A percentile compares a stretch with the other conserved stretches of the same genome.
Conservation (phyloP, 164 flowering plant genomes). For the Amborella trichopoda region DNA sequence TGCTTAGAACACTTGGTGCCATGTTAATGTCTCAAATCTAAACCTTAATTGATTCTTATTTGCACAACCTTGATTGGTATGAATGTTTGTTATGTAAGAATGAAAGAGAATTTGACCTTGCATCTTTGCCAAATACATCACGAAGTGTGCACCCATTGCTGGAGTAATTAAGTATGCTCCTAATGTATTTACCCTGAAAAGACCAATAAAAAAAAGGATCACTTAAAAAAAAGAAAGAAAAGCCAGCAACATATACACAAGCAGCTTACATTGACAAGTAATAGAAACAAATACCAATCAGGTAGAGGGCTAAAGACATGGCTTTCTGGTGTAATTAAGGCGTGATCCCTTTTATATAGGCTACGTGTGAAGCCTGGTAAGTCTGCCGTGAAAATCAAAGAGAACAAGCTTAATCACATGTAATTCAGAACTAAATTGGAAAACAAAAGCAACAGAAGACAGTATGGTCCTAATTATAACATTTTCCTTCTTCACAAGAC, state of each 20-base stretch:
- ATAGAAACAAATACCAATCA: slow-evolving; percentile 46
- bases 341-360: slow-evolving; percentile 80
- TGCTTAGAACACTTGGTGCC: too few species aligned
- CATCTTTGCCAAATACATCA: slow-evolving; percentile 91
- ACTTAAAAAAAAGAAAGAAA: background rate
- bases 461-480: background rate
- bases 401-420: background rate
- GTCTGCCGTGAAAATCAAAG: slow-evolving; percentile 28
- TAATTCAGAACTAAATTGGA: background rate
- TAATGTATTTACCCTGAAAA: slow-evolving; percentile 60
- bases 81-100: too few species aligned
- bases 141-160: slow-evolving; percentile 87
- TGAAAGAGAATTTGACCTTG: slow-evolving; percentile 39
- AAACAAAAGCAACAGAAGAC: background rate
- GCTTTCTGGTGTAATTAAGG: slow-evolving; percentile 89
- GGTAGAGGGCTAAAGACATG: slow-evolving; percentile 91
- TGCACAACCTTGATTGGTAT: too few species aligned
- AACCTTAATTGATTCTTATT: too few species aligned
- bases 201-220: background rate
- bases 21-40: too few species aligned
- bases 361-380: slow-evolving; percentile 97
- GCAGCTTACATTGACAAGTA: background rate
- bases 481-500: background rate
- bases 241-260: background rate
- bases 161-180: slow-evolving; percentile 92